Percentiles rank a stretch among this genome's conserved stretches.
Evolutionary conservation across 495 filamentous ascomycete species (phyloP).

Genomic region (Parathielavia hyrcaniae): DNA sequence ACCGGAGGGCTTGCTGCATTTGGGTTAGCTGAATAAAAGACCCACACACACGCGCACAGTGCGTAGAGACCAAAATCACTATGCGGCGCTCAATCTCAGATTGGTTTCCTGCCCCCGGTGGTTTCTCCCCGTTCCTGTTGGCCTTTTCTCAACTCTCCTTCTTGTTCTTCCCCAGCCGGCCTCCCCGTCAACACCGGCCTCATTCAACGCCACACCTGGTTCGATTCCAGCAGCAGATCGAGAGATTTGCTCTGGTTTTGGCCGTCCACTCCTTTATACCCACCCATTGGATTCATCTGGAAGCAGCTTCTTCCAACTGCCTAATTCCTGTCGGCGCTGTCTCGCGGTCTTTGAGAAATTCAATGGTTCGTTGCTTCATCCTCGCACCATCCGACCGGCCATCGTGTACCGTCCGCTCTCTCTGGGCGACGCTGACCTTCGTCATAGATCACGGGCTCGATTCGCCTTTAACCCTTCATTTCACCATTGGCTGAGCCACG

Average conservation of each 20-base stretch:
- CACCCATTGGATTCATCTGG: constrained; percentile 27
- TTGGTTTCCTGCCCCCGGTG: background rate
- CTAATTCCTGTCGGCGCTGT: constrained; percentile 23
- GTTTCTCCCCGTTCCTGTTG: background rate
- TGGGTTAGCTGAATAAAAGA: background rate
- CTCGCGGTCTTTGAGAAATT: constrained; percentile 11
- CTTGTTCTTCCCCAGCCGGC: background rate
- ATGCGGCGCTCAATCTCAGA: too few species aligned
- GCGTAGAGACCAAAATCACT: too few species aligned
- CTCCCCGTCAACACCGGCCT: constrained; percentile 8
- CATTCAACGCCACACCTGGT: constrained; percentile 33
- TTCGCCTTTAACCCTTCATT: constrained; percentile 30
- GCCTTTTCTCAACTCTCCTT: background rate
- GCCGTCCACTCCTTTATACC: constrained; percentile 48
- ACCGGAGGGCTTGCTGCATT: too few species aligned
- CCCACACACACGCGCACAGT: background rate
- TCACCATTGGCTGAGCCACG: constrained; percentile 15
- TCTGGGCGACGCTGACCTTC: constrained; percentile 19
- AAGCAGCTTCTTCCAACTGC: constrained; percentile 21
- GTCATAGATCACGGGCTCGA: constrained; percentile 17
- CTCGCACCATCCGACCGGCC: background rate
- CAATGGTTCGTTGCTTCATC: constrained; percentile 18
- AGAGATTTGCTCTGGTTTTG: constrained; percentile 47
- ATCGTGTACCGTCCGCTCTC: background rate
- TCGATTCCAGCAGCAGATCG: constrained; percentile 46